These are phyloP conservation scores for Pichia sp. DNA, from an alignment of 1,139 yeast genomes.

Conservation along the genomic window DNA sequence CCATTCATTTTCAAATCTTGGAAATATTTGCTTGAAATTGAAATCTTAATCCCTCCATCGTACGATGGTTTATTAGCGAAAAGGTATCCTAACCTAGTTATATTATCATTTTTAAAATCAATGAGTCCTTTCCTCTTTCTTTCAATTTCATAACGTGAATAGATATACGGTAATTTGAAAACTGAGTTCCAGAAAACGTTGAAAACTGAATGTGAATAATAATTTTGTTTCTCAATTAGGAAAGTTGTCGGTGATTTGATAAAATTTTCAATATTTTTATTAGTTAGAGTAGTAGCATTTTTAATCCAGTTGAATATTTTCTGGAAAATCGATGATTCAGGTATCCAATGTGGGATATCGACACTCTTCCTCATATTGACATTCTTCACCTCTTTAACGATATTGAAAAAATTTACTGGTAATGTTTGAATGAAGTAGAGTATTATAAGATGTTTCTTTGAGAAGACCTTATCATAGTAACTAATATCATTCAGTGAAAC, in stretches of 20 bases:
- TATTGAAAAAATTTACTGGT: slow-evolving; percentile 22
- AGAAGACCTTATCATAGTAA: slow-evolving; percentile 28
- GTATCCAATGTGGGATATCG: slow-evolving; percentile 23
- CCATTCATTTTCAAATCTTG: not conserved
- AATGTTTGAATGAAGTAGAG: slow-evolving; percentile 31
- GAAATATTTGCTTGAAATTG: too few relatives aligned
- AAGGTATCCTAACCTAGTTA: slow-evolving; percentile 31
- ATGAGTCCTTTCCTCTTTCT: slow-evolving; percentile 22
- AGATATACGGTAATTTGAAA: slow-evolving; percentile 31
- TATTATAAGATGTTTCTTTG: slow-evolving; percentile 26
- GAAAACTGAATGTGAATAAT: slow-evolving; percentile 13
- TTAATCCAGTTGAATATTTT: not conserved
- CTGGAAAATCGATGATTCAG: slow-evolving; percentile 7
- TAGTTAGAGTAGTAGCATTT: slow-evolving; percentile 7
- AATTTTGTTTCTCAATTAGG: slow-evolving; percentile 17
- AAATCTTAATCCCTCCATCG: slow-evolving; percentile 1
- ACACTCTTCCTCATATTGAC: slow-evolving; percentile 3
- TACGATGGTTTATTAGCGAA: slow-evolving; percentile 28
- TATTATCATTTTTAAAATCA: slow-evolving; percentile 25
- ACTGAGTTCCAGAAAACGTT: slow-evolving; percentile 23
- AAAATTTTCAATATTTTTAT: slow-evolving; percentile 12
- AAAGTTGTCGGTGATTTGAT: slow-evolving; percentile 22
- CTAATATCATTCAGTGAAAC: slow-evolving; percentile 27
- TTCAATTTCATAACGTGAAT: slow-evolving; percentile 27
- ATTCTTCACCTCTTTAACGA: slow-evolving; percentile 7